Conservation (phyloP, 306 rosid species). For the Ziziphus jujuba region DNA sequence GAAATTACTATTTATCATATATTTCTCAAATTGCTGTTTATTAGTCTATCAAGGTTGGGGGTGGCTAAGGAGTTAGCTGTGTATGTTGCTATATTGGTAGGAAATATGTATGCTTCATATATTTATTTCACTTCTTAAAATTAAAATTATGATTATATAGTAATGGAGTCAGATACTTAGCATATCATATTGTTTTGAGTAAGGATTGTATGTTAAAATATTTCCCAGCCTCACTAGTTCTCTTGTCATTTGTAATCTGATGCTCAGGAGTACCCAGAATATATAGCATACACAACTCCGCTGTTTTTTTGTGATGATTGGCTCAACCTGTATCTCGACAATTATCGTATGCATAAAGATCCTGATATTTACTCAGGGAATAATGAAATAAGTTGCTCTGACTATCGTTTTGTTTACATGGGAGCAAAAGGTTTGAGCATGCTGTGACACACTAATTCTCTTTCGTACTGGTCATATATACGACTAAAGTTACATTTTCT, state of each 20-base stretch:
- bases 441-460: neutral
- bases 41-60: neutral
- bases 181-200: neutral
- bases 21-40: too few relatives aligned
- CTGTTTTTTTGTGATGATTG: conserved; percentile 83
- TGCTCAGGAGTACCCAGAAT: conserved; percentile 77
- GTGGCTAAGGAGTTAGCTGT: neutral
- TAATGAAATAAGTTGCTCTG: conserved; percentile 82
- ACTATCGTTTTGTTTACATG: conserved; percentile 91
- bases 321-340: conserved; percentile 89
- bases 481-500: conserved; percentile 6
- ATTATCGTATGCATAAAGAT: conserved; percentile 62
- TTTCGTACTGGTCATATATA: neutral
- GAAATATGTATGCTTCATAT: neutral
- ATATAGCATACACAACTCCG: conserved; percentile 74
- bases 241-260: conserved; percentile 31
- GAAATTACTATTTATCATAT: neutral
- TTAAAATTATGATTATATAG: neutral
- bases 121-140: neutral
- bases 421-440: conserved; percentile 74
- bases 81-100: neutral
- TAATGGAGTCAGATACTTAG: neutral
- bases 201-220: conserved; percentile 9
- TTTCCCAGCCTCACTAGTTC: conserved; percentile 28
- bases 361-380: conserved; percentile 47